phyloP scores from a whole-genome alignment of 2,329 filamentous ascomycete genomes.

The Beauveria sp. region DNA sequence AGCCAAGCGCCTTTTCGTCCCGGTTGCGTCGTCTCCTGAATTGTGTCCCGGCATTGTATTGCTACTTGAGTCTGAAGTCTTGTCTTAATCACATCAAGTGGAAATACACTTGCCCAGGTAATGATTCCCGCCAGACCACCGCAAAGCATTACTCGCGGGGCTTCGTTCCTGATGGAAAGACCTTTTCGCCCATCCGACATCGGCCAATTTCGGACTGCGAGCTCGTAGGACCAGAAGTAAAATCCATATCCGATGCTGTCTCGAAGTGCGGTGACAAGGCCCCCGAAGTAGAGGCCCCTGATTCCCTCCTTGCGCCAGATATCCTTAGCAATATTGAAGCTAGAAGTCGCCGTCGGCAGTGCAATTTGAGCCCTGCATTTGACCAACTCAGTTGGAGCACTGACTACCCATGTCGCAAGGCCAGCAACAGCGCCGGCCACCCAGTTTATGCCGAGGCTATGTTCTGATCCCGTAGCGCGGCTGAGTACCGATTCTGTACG shows the following conservation, averaged over 20 bases:
- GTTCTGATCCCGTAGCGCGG: constrained; percentile 23
- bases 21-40: constrained; percentile 7
- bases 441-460: constrained; percentile 62
- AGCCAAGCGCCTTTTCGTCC: constrained; percentile 46
- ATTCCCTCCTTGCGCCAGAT: constrained; percentile 52
- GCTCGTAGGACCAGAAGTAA: constrained; percentile 91
- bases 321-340: constrained; percentile 55
- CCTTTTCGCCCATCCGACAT: constrained; percentile 19
- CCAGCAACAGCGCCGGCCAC: constrained; percentile 74
- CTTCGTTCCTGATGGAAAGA: constrained; percentile 31
- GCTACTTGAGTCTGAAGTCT: constrained; percentile 68
- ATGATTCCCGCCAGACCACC: constrained; percentile 81
- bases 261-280: constrained; percentile 69
- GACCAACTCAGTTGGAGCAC: constrained; percentile 80
- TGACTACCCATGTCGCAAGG: constrained; percentile 77
- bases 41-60: constrained; percentile 4
- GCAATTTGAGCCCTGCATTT: constrained; percentile 79
- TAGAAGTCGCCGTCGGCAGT: constrained; percentile 38
- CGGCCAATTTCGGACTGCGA: constrained; percentile 54
- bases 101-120: constrained; percentile 87
- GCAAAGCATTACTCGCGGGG: constrained; percentile 65
- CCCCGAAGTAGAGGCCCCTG: constrained; percentile 72
- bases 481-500: constrained; percentile 62
- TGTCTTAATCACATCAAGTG: constrained; percentile 87
- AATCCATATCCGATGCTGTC: constrained; percentile 95